Conservation (phyloP, 1,284 basidiomycete species). For the Puccinia polysora region DNA sequence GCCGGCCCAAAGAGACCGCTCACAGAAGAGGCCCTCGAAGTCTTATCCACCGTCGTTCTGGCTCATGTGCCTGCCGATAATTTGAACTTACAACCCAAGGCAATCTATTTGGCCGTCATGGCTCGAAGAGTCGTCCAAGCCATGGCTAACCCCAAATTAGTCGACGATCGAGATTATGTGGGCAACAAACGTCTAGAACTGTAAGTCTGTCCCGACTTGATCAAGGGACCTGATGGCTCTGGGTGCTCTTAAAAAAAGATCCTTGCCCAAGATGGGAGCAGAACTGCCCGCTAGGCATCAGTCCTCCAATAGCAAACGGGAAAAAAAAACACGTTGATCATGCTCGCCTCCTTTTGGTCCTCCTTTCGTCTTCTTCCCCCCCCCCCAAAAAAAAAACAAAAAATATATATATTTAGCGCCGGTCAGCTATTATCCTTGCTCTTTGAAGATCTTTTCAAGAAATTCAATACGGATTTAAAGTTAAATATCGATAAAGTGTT, state of each 20-base stretch:
- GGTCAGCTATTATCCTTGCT: slow-evolving; percentile 91
- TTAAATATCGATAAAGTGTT: slow-evolving; percentile 95
- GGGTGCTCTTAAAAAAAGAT: too few species aligned
- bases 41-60: slow-evolving; percentile 91
- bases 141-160: slow-evolving; percentile 92
- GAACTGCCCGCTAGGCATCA: too few species aligned
- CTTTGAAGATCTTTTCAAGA: slow-evolving; percentile 99
- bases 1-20: slow-evolving; percentile 64
- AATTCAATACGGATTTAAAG: slow-evolving; percentile 95
- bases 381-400: too few species aligned
- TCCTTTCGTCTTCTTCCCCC: neutral
- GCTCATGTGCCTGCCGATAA: slow-evolving; percentile 91
- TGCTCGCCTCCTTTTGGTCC: too few species aligned
- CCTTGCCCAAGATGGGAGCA: too few species aligned
- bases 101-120: slow-evolving; percentile 98
- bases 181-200: slow-evolving; percentile 98
- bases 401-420: slow-evolving; percentile 71
- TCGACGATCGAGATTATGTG: slow-evolving; percentile 98
- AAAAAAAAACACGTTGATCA: too few species aligned
- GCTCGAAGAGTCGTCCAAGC: slow-evolving; percentile 91
- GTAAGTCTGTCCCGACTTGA: slow-evolving; percentile 60
- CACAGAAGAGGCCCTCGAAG: slow-evolving; percentile 92
- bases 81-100: slow-evolving; percentile 88
- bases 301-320: too few species aligned
- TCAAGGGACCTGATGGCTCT: too few species aligned